These are phyloP conservation scores for Articulospora tetracladia DNA, from an alignment of 495 filamentous ascomycete genomes.

Conservation along the genomic window DNA sequence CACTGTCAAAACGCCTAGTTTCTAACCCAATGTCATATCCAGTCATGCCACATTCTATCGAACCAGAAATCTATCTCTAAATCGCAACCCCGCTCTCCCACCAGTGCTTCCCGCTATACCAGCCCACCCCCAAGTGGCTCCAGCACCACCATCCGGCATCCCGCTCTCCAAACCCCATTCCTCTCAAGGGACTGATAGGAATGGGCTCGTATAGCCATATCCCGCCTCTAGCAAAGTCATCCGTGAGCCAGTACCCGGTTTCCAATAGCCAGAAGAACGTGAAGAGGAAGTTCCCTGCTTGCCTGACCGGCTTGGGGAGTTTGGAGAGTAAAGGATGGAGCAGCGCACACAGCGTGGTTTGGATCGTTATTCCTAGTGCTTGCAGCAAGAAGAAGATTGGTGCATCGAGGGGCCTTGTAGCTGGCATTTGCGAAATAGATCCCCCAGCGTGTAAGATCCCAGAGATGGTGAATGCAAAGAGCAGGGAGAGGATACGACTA, in stretches of 20 bases:
- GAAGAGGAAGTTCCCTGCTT: conserved; percentile 48
- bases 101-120: conserved; percentile 50
- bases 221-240: conserved; percentile 60
- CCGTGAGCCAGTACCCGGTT: conserved; percentile 47
- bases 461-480: conserved; percentile 55
- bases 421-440: conserved; percentile 46
- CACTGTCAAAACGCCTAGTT: too few relatives aligned
- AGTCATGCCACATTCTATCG: neutral
- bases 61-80: too few relatives aligned
- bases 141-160: conserved; percentile 52
- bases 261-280: conserved; percentile 52
- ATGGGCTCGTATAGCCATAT: conserved; percentile 67
- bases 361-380: conserved; percentile 48
- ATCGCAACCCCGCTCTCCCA: conserved; percentile 55
- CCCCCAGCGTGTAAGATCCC: conserved; percentile 58
- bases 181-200: conserved; percentile 57
- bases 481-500: conserved; percentile 20
- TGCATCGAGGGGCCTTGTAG: conserved; percentile 33
- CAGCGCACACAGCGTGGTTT: conserved; percentile 27
- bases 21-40: neutral
- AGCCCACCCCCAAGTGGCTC: conserved; percentile 40
- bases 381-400: conserved; percentile 55
- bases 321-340: conserved; percentile 18
- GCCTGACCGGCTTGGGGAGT: conserved; percentile 36
- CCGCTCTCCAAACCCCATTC: conserved; percentile 43